Conservation (phyloP, 441 rosid genomes). For the Hura crepitans region DNA sequence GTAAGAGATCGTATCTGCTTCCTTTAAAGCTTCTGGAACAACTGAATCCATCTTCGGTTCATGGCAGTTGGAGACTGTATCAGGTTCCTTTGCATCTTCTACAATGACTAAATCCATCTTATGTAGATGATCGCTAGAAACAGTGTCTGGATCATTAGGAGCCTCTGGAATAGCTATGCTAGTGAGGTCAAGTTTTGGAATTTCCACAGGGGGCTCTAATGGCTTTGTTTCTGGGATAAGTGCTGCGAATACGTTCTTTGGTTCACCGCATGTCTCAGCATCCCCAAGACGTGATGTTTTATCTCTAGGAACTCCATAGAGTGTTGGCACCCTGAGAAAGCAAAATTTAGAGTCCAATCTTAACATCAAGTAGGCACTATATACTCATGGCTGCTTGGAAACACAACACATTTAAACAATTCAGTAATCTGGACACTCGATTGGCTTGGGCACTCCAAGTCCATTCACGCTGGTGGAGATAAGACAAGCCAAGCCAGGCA, state of each 20-base stretch:
- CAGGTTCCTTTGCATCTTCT: conserved; percentile 31
- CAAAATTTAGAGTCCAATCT: conserved; percentile 15
- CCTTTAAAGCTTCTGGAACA: conserved; percentile 34
- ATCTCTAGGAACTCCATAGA: conserved; percentile 80
- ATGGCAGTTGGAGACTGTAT: conserved; percentile 24
- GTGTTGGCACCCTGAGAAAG: conserved; percentile 70
- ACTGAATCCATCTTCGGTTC: conserved; percentile 20
- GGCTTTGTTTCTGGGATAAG: conserved; percentile 44
- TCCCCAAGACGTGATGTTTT: conserved; percentile 49
- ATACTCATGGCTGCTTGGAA: neutral
- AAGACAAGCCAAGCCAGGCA: neutral
- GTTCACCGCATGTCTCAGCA: conserved; percentile 59
- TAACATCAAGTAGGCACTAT: neutral
- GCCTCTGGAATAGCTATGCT: conserved; percentile 37
- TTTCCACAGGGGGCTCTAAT: conserved; percentile 41
- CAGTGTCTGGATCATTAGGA: conserved; percentile 26
- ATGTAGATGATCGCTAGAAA: conserved; percentile 17
- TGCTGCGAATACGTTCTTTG: conserved; percentile 45
- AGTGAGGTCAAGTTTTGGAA: conserved; percentile 29
- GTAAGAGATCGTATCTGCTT: conserved; percentile 42
- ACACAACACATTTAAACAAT: neutral
- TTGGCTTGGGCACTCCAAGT: neutral
- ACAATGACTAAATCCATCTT: conserved; percentile 20
- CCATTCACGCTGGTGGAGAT: neutral
- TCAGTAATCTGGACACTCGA: neutral